A percentile compares a stretch with the other conserved stretches of the same genome.
phyloP scores from a whole-genome alignment of 2,329 filamentous ascomycete species.

The Fusarium protoensiforme region DNA sequence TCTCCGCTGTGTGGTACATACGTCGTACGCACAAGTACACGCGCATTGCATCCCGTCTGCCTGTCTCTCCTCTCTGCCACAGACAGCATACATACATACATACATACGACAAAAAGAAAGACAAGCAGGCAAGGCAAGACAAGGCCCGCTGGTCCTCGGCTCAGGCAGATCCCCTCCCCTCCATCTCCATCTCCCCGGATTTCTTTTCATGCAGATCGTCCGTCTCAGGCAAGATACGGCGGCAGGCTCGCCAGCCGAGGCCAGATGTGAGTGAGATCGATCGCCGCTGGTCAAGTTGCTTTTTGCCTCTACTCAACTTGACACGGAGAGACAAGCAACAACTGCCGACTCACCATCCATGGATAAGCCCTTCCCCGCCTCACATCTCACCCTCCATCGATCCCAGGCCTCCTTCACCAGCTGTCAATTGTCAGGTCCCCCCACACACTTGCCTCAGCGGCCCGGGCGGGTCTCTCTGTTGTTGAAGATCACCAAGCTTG shows the following conservation, averaged over 20 bases:
- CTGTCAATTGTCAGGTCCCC: conserved; percentile 16
- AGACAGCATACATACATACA: not conserved
- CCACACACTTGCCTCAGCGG: conserved; percentile 14
- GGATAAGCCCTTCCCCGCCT: not conserved
- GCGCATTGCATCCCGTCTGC: not conserved
- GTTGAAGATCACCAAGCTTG: conserved; percentile 14
- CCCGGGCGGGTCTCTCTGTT: conserved; percentile 22
- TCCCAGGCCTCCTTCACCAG: not conserved
- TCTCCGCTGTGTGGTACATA: conserved; percentile 11
- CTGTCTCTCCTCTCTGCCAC: conserved; percentile 12
- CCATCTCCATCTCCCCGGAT: conserved; percentile 31
- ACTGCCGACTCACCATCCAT: not conserved
- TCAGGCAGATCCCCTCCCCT: conserved; percentile 1
- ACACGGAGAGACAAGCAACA: not conserved
- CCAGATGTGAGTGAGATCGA: conserved; percentile 10
- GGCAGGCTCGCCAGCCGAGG: conserved; percentile 20
- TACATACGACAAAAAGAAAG: conserved; percentile 1
- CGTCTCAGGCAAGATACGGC: conserved; percentile 17
- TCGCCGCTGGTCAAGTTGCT: not conserved
- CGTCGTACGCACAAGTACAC: not conserved
- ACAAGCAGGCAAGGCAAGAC: conserved; percentile 1
- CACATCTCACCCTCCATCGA: not conserved
- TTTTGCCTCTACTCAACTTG: not conserved
- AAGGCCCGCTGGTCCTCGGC: conserved; percentile 20
- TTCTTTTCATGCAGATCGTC: conserved; percentile 27